Evolutionary conservation across 2,329 filamentous ascomycete genomes (phyloP), one percentile per base, ranked within the genome.

Genomic region (Chlorencoelia australis): DNA sequence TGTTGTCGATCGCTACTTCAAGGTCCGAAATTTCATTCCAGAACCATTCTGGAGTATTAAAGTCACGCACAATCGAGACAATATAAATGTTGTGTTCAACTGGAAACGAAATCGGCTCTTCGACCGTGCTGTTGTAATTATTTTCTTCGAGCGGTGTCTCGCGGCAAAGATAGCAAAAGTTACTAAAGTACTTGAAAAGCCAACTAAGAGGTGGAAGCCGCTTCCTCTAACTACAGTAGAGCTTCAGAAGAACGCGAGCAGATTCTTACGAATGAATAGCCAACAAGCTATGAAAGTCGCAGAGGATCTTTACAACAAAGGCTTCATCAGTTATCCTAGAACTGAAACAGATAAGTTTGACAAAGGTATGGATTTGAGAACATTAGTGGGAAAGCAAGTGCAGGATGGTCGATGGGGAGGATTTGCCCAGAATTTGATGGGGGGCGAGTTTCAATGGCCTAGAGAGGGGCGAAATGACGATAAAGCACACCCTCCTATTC

Each of bases 281-380:
- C 82, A 94, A 50, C 73, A 81, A 41, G 85, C 94, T 29, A 95
- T 98, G 88, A 80, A 71, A 32, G 68, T 81, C 16, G 91, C 91
- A 4, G 91, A 98, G 59, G 67, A 68, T 4, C 72, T 98, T 2
- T 98, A 98, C 64, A 88, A 87, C 31, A 87, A 82, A 58, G 91
- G 91, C 0, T 96, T 88, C 62, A 94, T 98, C 60, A 95, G 88
- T 59, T 98, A 98, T 59, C 91, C 91, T 1, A 79, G 91, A 60
- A 98, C 91, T 0, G 91, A 98, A 59, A 98, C 91, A 0, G 91
- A 98, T 58, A 82, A 89, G 20, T 98, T 96, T 54, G 88, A 95
- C 53, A 76, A 75, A 51, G 89, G 73, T 4, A 95, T 96, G 65
- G 80, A 96, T 55, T 68, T 98, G 14, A 75, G 73, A 44, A 73